Base-by-base conservation (phyloP, 2,329 filamentous ascomycete species). In the Talaromyces amestolkiae region DNA sequence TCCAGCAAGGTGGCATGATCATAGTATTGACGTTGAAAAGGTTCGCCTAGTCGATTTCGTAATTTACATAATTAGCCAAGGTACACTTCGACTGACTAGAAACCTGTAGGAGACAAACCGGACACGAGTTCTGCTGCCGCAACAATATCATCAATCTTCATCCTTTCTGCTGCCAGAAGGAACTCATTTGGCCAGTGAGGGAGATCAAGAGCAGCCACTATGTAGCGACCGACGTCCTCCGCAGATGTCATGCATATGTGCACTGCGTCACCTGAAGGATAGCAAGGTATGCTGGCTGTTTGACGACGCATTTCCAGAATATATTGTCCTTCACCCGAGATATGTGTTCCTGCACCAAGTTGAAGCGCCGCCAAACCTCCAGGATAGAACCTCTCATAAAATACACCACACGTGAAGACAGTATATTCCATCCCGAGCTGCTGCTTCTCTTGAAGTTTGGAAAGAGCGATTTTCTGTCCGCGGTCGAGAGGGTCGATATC, bases 351-450 rank as follows among this genome's bases (percentile, higher is more conserved):
- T 7, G 74, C 67, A 0, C 89, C 89, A 56, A 92, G 87, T 39
- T 83, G 80, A 63, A 86, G 82, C 19, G 81, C 79, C 13, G 81
- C 81, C 66, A 93, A 82, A 0, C 91, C 91, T 3, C 85, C 86
- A 0, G 87, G 87, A 22, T 86, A 86, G 71, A 93, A 92, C 0
- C 89, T 82, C 73, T 93, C 90, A 81, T 92, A 93, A 69, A 93
- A 87, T 35, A 92, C 77, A 22, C 91, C 91, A 70, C 91, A 93
- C 0, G 87, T 86, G 75, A 93, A 92, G 31, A 88, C 81, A 0
- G 90, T 92, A 67, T 85, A 91, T 49, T 84, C 83, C 79, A 93
- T 90, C 53, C 80, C 77, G 2, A 80, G 78, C 35, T 45, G 43
- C 4, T 78, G 73, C 74, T 86, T 88, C 58, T 86, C 81, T 58